Conservation (phyloP, 148 eudicot species). For the Bassia scoparia region DNA sequence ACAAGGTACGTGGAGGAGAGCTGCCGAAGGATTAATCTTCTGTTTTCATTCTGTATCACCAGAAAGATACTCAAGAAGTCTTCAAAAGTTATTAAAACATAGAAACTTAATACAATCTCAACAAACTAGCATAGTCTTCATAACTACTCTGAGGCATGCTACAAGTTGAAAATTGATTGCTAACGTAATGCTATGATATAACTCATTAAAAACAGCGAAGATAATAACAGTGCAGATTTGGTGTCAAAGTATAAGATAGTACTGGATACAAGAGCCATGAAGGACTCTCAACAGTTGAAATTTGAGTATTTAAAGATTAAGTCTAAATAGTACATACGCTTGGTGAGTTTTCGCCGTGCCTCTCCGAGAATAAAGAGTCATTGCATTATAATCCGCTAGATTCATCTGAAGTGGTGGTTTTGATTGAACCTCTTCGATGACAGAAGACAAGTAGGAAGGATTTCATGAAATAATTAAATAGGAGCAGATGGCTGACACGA, state of each 20-base stretch:
- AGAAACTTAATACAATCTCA: background rate
- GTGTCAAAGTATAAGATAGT: background rate
- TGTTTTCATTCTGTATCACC: background rate
- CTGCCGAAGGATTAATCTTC: too few species aligned
- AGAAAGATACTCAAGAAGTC: background rate
- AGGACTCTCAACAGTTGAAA: background rate
- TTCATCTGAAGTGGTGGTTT: conserved; percentile 81
- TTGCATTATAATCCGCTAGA: conserved; percentile 72
- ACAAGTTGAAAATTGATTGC: background rate
- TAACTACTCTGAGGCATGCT: background rate
- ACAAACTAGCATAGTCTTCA: background rate
- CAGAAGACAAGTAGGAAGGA: background rate
- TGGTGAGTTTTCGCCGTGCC: conserved; percentile 90
- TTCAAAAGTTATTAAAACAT: background rate
- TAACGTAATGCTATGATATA: background rate
- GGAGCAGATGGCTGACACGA: conserved; percentile 1
- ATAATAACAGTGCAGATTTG: background rate
- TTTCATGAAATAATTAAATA: background rate
- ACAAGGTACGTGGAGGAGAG: background rate
- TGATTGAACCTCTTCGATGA: conserved; percentile 68
- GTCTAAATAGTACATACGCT: conserved; percentile 59
- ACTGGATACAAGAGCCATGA: background rate
- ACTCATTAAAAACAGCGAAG: background rate
- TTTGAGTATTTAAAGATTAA: background rate
- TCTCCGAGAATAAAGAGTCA: conserved; percentile 81